Base-by-base conservation (phyloP, 169 alveolate species). In the Cryptosporidium sp. region DNA sequence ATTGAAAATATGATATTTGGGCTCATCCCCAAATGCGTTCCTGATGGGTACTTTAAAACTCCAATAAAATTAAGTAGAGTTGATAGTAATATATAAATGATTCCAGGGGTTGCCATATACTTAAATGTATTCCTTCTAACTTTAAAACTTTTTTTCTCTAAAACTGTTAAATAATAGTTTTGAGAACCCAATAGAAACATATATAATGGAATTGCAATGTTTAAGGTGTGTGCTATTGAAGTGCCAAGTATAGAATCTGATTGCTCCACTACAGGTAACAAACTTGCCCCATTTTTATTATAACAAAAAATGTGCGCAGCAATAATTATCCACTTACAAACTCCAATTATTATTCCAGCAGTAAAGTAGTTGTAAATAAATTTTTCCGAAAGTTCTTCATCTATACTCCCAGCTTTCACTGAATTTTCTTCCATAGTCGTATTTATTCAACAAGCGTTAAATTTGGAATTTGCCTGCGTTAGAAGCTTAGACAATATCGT, bases 131-230 rank as follows among this genome's bases (percentile, higher is more conserved):
- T 33, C 50, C 51, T 65, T 18, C 52, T 33, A 10, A 65, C 43
- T 21, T 23, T 33, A 35, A 4, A 65, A 65, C 33, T 65, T 33
- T 65, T 26, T n/a, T 37, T 65, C 48, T 65, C 21, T 33, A 26
- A n/a, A 65, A 65, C 29, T n/a, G n/a, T n/a, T 26, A 37, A 65
- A 37, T 65, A 37, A 35, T 65, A 65, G 50, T 33, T 65, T 65
- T 65, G 52, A 35, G 71, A 65, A n/a, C 71, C 71, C 50, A 65
- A 5, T 29, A 65, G 23, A 39, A 33, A 65, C 31, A 65, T 65
- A 37, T 26, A 65, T 14, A 65, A 29, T 33, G 71, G 48, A 35
- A 65, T 65, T 10, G 29, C 48, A 18, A 65, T n/a, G 18, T 65
- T 65, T n/a, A 65, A 65, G 23, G 10, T 33, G 12, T 65, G 41